phyloP scores from a whole-genome alignment of 371 early-diverging fungal genomes.

The Umbelopsis sp. region DNA sequence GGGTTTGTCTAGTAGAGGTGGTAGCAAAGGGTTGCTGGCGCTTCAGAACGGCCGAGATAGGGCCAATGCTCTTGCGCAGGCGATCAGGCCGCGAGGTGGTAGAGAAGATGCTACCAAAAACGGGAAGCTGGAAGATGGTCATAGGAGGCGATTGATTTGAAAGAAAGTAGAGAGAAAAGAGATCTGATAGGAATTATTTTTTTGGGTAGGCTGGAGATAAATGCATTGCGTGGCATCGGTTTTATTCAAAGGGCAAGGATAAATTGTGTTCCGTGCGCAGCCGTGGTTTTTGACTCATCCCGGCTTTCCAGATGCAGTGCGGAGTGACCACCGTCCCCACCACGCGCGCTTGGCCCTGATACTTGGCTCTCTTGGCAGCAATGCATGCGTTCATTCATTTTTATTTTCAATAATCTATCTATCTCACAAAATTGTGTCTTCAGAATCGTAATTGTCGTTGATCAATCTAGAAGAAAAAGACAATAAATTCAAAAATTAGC shows the following conservation, averaged over 20 bases:
- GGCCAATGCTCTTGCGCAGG: constrained; percentile 42
- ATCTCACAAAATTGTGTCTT: constrained; percentile 48
- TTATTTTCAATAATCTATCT: background rate
- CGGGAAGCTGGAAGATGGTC: constrained; percentile 23
- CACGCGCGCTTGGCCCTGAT: background rate
- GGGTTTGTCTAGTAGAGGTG: constrained; percentile 24
- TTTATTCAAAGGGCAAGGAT: background rate
- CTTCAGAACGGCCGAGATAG: constrained; percentile 42
- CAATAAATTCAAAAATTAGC: background rate
- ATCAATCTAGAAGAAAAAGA: constrained; percentile 71
- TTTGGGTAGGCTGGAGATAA: too few relatives aligned
- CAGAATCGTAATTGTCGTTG: constrained; percentile 73
- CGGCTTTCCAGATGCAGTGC: background rate
- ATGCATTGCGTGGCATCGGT: background rate
- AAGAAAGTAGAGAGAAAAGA: background rate
- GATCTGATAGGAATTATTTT: background rate
- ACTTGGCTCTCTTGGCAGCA: constrained; percentile 2
- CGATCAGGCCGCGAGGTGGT: constrained; percentile 35
- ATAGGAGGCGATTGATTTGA: background rate
- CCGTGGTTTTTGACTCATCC: constrained; percentile 18
- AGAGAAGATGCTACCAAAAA: constrained; percentile 37
- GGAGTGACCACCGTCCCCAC: background rate
- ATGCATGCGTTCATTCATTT: background rate
- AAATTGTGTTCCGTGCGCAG: constrained; percentile 13
- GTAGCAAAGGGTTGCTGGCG: constrained; percentile 30